Evolutionary conservation across 2,329 filamentous ascomycete genomes (phyloP).

Genomic region (Aspergillus udagawae): DNA sequence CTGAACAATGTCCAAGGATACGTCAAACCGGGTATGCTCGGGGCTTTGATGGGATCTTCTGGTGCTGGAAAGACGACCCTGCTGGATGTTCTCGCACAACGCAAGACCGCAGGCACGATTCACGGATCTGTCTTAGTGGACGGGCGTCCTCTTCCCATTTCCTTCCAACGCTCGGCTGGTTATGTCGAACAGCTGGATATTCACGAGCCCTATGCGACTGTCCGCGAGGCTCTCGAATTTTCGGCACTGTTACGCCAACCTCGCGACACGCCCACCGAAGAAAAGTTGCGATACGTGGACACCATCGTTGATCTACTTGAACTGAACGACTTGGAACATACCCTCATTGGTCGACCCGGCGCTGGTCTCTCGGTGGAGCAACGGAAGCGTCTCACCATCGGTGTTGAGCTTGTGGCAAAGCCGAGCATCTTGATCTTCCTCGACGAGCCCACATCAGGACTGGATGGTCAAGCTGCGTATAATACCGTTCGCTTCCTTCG

Average conservation of each 20-base stretch:
- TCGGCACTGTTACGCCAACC: slow-evolving; percentile 61
- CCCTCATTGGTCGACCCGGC: slow-evolving; percentile 49
- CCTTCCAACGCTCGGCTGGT: slow-evolving; percentile 64
- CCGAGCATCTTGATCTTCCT: slow-evolving; percentile 65
- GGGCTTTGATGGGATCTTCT: slow-evolving; percentile 73
- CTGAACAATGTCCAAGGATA: slow-evolving; percentile 69
- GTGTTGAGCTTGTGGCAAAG: slow-evolving; percentile 66
- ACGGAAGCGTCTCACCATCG: slow-evolving; percentile 66
- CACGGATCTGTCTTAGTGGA: slow-evolving; percentile 64
- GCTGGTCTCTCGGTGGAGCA: slow-evolving; percentile 58
- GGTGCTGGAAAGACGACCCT: slow-evolving; percentile 74
- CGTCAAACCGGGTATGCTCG: slow-evolving; percentile 71
- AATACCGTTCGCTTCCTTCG: slow-evolving; percentile 63
- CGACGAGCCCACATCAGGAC: slow-evolving; percentile 66
- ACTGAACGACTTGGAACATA: slow-evolving; percentile 61
- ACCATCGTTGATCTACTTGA: slow-evolving; percentile 62
- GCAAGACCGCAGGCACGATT: slow-evolving; percentile 61
- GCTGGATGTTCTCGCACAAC: slow-evolving; percentile 68
- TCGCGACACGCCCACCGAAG: slow-evolving; percentile 47
- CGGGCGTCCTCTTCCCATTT: slow-evolving; percentile 54
- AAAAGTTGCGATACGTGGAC: slow-evolving; percentile 63
- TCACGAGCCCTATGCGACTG: slow-evolving; percentile 62
- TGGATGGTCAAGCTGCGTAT: slow-evolving; percentile 64
- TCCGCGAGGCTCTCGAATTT: slow-evolving; percentile 63
- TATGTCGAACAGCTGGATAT: slow-evolving; percentile 68